A percentile compares a stretch with the other conserved stretches of the same genome.
Conservation (phyloP, 768 basidiomycete genomes). For the Pleurotus citrinopileatus region DNA sequence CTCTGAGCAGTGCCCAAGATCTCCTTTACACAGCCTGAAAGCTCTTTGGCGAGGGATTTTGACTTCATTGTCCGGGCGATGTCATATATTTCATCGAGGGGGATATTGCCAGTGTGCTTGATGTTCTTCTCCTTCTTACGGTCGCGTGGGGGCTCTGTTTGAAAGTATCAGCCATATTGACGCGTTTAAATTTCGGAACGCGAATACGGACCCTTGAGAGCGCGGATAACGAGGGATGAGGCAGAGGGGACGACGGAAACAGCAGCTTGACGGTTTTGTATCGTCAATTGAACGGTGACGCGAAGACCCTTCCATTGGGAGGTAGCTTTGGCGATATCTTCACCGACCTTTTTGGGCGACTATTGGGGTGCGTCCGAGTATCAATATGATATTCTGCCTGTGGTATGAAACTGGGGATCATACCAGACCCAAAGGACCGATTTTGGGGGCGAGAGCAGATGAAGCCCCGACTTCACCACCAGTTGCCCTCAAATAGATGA, state of each 20-base stretch:
- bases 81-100: slow-evolving; percentile 90
- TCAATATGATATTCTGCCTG: background rate
- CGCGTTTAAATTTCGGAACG: no score
- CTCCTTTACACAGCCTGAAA: slow-evolving; percentile 92
- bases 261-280: slow-evolving; percentile 99
- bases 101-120: slow-evolving; percentile 93
- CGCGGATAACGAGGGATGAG: slow-evolving; percentile 94
- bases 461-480: slow-evolving; percentile 99
- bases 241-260: slow-evolving; percentile 97
- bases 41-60: slow-evolving; percentile 92
- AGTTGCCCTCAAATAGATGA: slow-evolving; percentile 97
- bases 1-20: slow-evolving; percentile 97
- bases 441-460: slow-evolving; percentile 97
- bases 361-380: slow-evolving; percentile 24
- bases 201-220: slow-evolving; percentile 99
- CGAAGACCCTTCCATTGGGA: slow-evolving; percentile 99
- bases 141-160: slow-evolving; percentile 93
- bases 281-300: slow-evolving; percentile 97
- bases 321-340: slow-evolving; percentile 99
- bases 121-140: slow-evolving; percentile 99
- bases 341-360: slow-evolving; percentile 99
- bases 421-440: slow-evolving; percentile 99
- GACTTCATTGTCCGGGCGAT: slow-evolving; percentile 95
- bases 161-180: background rate
- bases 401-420: slow-evolving; percentile 28